phyloP scores from a whole-genome alignment of 1,284 basidiomycete genomes.

The Xanthoconium separans region DNA sequence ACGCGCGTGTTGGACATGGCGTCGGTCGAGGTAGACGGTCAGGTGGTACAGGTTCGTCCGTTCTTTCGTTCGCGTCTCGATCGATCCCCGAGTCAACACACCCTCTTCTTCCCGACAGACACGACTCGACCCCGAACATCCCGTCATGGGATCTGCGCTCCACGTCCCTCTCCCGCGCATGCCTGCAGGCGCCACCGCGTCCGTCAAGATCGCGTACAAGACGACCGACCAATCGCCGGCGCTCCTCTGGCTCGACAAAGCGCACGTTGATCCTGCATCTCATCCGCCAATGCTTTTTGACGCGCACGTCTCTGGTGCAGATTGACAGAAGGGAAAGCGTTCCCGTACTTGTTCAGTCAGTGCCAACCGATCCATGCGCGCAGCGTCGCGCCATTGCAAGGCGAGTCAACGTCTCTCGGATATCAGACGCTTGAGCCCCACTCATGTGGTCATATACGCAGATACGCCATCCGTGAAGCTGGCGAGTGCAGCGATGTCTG shows the following conservation, averaged over 20 bases:
- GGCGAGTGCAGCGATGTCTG: conserved; percentile 37
- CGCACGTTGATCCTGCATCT: conserved; percentile 44
- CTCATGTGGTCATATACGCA: conserved; percentile 25
- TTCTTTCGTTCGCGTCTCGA: neutral
- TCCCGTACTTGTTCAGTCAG: conserved; percentile 93
- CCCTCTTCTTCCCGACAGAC: conserved; percentile 30
- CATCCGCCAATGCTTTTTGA: neutral
- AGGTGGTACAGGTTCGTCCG: conserved; percentile 14
- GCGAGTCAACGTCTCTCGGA: conserved; percentile 33
- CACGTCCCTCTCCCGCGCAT: conserved; percentile 50
- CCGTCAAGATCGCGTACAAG: conserved; percentile 68
- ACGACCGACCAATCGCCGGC: conserved; percentile 86
- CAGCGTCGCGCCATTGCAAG: conserved; percentile 79
- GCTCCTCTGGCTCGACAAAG: conserved; percentile 89
- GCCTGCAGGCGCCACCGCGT: conserved; percentile 44
- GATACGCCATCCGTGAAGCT: conserved; percentile 74
- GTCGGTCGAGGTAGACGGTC: conserved; percentile 57
- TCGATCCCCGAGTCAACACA: neutral
- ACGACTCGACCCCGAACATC: conserved; percentile 52
- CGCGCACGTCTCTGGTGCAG: conserved; percentile 36
- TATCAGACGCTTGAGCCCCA: neutral
- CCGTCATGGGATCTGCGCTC: conserved; percentile 74
- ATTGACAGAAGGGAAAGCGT: conserved; percentile 86
- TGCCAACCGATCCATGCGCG: conserved; percentile 92
- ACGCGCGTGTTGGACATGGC: conserved; percentile 71